These are phyloP conservation scores for Eutrema yunnanense DNA, from an alignment of 345 rosid species.

Conservation along the genomic window DNA sequence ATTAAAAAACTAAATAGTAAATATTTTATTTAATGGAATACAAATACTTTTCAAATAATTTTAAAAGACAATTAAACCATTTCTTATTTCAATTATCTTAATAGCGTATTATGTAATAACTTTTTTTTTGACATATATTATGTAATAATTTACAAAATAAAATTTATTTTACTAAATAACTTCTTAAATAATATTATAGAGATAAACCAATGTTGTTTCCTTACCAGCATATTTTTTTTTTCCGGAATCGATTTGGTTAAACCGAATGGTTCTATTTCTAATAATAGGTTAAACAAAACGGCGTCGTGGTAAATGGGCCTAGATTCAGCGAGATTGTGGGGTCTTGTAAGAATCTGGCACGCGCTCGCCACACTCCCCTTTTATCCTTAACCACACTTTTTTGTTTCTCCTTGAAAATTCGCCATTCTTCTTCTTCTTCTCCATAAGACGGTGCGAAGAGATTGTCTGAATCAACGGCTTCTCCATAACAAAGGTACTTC, in stretches of 20 bases:
- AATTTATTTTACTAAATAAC: too few relatives aligned
- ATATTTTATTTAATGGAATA: too few relatives aligned
- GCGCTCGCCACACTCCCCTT: slow-evolving; percentile 31
- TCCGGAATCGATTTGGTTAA: background rate
- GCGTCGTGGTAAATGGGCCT: background rate
- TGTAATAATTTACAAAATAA: too few relatives aligned
- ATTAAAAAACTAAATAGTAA: too few relatives aligned
- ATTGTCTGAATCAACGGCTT: background rate
- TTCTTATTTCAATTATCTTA: too few relatives aligned
- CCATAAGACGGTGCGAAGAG: background rate
- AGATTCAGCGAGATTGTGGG: background rate
- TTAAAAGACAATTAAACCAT: too few relatives aligned
- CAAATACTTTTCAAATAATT: too few relatives aligned
- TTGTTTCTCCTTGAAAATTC: background rate
- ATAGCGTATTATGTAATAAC: too few relatives aligned
- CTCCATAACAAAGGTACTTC: background rate
- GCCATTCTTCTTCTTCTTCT: background rate
- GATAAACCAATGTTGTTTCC: too few relatives aligned
- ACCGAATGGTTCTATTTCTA: background rate
- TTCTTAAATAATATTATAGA: too few relatives aligned
- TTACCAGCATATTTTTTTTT: too few relatives aligned
- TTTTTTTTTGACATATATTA: too few relatives aligned
- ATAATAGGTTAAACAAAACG: background rate
- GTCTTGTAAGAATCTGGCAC: slow-evolving; percentile 9
- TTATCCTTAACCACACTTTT: slow-evolving; percentile 18